Evolutionary conservation across 257 asterid species (phyloP), one percentile per base, ranked within the genome.

Genomic region (Jacaranda copaia): DNA sequence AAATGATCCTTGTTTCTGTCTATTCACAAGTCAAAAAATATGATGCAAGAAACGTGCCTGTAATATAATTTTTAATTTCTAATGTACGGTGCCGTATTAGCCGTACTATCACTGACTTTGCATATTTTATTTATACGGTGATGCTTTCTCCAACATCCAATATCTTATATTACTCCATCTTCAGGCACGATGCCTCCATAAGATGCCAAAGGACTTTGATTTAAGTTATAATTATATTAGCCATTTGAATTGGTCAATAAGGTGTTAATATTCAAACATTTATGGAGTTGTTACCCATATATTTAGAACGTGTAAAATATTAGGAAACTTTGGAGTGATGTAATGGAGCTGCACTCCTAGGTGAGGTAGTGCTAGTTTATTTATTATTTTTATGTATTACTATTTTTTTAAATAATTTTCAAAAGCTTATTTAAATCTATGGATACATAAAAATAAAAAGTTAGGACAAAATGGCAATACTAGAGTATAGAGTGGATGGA

Each of bases 41-140:
- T 38, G 63, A 70, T 35, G 75, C 36, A 32, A 35, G 36, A 52
- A 52, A 70, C 51, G 32, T 52, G 75, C 16, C 48, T 35, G n/a
- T 57, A 53, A 8, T 4, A 11, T 32, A 5, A 19, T 14, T 20
- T 5, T 40, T 10, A 11, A 39, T 18, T 72, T 52, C 51, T 9
- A 62, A 25, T 39, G 72, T 61, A 61, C 78, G 78, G 78, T 14
- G 10, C 70, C 49, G 49, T 74, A 48, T 32, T 74, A 0, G 52
- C 53, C 53, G 61, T 61, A 62, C 62, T 46, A 2, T 61, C 62
- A 2, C 61, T 74, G 78, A 74, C 78, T 74, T 45, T 3, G 2
- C 19, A n/a, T 9, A 62, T 38, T 6, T 64, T 14, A 61, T 60
- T 62, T 46, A 1, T 48, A 8, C 2, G 39, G 46, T 48, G 48